phyloP scores from a whole-genome alignment of 1,139 yeast species.

The Candida dubliniensis region DNA sequence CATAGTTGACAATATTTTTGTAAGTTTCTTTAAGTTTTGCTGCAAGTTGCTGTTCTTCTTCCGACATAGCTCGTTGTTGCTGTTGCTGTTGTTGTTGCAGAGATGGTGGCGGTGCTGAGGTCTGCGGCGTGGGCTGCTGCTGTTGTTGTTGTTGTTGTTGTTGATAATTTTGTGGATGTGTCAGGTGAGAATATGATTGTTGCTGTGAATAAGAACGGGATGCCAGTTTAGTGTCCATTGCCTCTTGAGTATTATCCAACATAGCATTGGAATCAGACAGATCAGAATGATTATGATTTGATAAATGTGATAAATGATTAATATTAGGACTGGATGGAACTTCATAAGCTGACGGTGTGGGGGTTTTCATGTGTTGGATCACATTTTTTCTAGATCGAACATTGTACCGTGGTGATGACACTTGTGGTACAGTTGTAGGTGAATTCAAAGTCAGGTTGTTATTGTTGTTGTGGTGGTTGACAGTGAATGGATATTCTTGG shows the following conservation, averaged over 20 bases:
- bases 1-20: conserved; percentile 64
- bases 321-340: conserved; percentile 44
- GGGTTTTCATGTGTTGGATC: conserved; percentile 30
- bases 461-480: neutral
- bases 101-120: conserved; percentile 4
- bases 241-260: conserved; percentile 11
- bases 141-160: conserved; percentile 13
- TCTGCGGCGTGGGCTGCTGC: conserved; percentile 6
- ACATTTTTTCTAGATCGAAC: conserved; percentile 11
- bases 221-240: conserved; percentile 5
- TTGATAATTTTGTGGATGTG: conserved; percentile 9
- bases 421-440: conserved; percentile 10
- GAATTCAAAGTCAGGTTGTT: conserved; percentile 5
- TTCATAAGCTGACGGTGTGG: conserved; percentile 45
- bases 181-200: conserved; percentile 6
- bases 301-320: conserved; percentile 27
- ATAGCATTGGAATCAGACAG: conserved; percentile 41
- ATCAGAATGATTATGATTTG: conserved; percentile 39
- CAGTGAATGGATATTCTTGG: conserved; percentile 11
- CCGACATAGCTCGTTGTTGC: conserved; percentile 44
- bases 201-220: conserved; percentile 6
- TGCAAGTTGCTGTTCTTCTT: conserved; percentile 70
- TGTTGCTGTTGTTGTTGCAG: conserved; percentile 15
- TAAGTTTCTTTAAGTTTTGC: conserved; percentile 73
- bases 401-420: conserved; percentile 7